phyloP scores from a whole-genome alignment of 305 asterid genomes.

The Rubia tinctorum region DNA sequence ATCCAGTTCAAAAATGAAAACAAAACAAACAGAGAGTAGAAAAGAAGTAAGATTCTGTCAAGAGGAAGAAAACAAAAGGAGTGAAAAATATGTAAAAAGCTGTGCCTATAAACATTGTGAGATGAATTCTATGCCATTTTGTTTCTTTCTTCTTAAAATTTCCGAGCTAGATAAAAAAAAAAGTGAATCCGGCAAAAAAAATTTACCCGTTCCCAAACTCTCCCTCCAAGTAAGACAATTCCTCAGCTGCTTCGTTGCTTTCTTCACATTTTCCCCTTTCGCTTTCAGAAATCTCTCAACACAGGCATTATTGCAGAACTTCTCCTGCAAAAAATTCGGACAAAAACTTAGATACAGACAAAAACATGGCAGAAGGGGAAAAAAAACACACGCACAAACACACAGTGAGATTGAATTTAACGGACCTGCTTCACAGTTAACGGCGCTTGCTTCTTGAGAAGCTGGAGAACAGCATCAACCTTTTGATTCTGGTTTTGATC shows the following conservation, averaged over 20 bases:
- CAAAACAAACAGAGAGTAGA: neutral
- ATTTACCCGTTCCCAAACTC: slow-evolving; percentile 62
- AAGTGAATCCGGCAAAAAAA: neutral
- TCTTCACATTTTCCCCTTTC: slow-evolving; percentile 79
- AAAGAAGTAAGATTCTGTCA: slow-evolving; percentile 20
- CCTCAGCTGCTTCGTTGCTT: slow-evolving; percentile 77
- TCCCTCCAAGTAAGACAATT: slow-evolving; percentile 87
- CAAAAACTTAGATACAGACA: neutral
- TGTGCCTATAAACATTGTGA: neutral
- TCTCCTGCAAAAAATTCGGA: slow-evolving; percentile 49
- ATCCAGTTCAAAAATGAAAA: slow-evolving; percentile 19
- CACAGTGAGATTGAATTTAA: neutral
- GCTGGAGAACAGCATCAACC: slow-evolving; percentile 59
- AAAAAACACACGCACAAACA: neutral
- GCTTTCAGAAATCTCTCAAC: slow-evolving; percentile 76
- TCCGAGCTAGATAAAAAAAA: too few relatives aligned
- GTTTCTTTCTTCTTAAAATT: slow-evolving; percentile 12
- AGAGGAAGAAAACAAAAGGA: slow-evolving; percentile 25
- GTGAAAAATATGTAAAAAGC: slow-evolving; percentile 16
- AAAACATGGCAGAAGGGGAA: neutral
- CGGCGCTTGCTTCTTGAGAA: slow-evolving; percentile 71
- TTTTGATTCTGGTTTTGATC: slow-evolving; percentile 58
- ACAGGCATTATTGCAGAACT: slow-evolving; percentile 63
- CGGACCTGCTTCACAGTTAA: slow-evolving; percentile 74
- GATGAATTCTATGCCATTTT: slow-evolving; percentile 7